Evolutionary conservation across 192 early-diverging fungal species (phyloP).

Genomic region (Coemansia nantahalensis): DNA sequence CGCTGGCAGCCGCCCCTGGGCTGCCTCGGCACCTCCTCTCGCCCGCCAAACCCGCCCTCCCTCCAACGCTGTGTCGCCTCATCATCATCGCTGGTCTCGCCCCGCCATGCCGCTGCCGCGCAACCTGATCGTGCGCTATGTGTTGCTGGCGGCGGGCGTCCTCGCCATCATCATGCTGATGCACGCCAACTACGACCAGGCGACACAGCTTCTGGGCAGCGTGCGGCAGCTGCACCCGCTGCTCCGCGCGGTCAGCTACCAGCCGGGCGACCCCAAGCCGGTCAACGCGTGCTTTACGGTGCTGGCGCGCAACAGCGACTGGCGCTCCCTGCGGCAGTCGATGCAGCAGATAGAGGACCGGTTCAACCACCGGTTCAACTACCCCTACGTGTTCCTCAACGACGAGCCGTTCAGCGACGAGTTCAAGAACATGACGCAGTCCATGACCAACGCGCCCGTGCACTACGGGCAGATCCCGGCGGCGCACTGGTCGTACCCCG

Average conservation of each 20-base stretch:
- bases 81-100: no score
- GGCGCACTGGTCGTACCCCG: conserved; percentile 78
- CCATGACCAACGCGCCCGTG: conserved; percentile 57
- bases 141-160: conserved; percentile 23
- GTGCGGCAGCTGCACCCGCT: neutral
- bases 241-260: conserved; percentile 24
- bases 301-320: conserved; percentile 66
- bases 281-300: conserved; percentile 67
- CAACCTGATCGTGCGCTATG: conserved; percentile 36
- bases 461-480: conserved; percentile 61
- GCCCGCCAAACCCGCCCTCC: no score
- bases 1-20: no score
- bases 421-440: conserved; percentile 61
- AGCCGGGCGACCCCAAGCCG: conserved; percentile 29
- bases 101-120: conserved; percentile 19
- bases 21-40: no score
- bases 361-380: conserved; percentile 75
- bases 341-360: conserved; percentile 74
- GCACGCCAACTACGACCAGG: conserved; percentile 36
- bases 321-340: conserved; percentile 57
- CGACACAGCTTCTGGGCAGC: conserved; percentile 14
- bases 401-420: conserved; percentile 66
- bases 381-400: conserved; percentile 85
- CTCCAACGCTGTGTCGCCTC: no score
- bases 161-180: conserved; percentile 30